Conservation (phyloP, 2,329 filamentous ascomycete genomes). For the Ophiocordyceps camponoti-saundersi region DNA sequence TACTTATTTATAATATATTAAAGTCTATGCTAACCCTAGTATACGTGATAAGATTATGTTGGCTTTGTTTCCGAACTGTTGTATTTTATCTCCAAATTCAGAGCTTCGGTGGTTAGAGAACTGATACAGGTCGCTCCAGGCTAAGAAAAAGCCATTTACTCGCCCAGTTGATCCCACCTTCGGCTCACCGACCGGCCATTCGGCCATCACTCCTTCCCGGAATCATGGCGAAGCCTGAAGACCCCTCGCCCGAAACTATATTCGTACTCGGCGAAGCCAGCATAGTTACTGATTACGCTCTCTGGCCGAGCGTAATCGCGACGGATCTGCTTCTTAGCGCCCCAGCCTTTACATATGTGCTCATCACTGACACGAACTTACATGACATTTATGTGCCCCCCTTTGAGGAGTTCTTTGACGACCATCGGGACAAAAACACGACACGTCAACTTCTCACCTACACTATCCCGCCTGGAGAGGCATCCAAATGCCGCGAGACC, state of each 20-base stretch:
- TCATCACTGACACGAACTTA: slow-evolving; percentile 93
- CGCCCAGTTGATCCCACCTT: not conserved
- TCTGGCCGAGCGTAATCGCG: slow-evolving; percentile 72
- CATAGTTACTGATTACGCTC: slow-evolving; percentile 80
- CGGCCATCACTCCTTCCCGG: not conserved
- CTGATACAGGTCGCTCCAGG: too few relatives aligned
- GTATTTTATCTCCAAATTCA: too few relatives aligned
- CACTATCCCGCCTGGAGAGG: slow-evolving; percentile 77
- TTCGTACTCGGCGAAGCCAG: slow-evolving; percentile 75
- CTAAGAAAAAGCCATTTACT: not conserved
- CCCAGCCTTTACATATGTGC: slow-evolving; percentile 77
- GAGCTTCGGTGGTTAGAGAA: too few relatives aligned
- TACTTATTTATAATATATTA: too few relatives aligned
- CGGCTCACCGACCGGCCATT: not conserved
- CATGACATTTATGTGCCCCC: slow-evolving; percentile 61
- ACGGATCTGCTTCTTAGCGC: slow-evolving; percentile 65
- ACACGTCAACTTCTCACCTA: slow-evolving; percentile 63
- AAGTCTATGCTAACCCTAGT: too few relatives aligned
- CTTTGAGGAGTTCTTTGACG: slow-evolving; percentile 37
- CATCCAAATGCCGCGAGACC: slow-evolving; percentile 80
- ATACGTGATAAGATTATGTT: too few relatives aligned
- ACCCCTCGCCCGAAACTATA: slow-evolving; percentile 38
- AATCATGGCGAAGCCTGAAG: slow-evolving; percentile 10
- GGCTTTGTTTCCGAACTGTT: too few relatives aligned
- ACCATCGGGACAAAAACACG: slow-evolving; percentile 9